Evolutionary conservation across 768 basidiomycete species (phyloP), one percentile per base, ranked within the genome.

Genomic region (Mycena polygramma): DNA sequence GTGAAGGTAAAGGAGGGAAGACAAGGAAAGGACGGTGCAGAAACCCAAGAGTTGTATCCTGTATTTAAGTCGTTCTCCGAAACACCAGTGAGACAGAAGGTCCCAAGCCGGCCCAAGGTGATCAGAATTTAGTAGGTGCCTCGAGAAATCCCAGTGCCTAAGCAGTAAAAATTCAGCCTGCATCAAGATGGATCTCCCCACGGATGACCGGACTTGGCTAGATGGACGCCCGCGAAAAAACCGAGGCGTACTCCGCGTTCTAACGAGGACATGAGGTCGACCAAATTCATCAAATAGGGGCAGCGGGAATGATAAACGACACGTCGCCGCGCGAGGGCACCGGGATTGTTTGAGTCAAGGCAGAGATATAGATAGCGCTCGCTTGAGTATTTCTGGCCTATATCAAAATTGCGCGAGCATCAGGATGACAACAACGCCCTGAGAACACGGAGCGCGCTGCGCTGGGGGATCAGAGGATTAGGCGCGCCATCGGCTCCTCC

Each of bases 241-340:
- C 24, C 39, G 59, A 36, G 35, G 41, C 41, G 61, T 35, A 49
- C 35, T 35, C 14, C 61, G 15, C 48, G 37, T 26, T 57, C 54
- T 57, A 63, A 61, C 26, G 30, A 36, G 43, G 13, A 24, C 17
- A 11, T 36, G 48, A 54, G 39, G 66, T 15, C 48, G 55, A 37
- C 54, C 60, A 57, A 69, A 58, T 37, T 48, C 35, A 68, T 61
- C 59, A 55, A 57, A 24, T 48, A n/a, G 54, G 46, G 68, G 54
- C 61, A 46, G 61, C 60, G 68, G 59, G 61, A 63, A 69, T 58
- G 35, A 53, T 69, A 57, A 51, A 36, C 52, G 66, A 61, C 66
- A 68, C 52, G 59, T 54, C 36, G 58, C 37, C 66, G 58, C 35
- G 66, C 66, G 66, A 61, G 59, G 66, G 66, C 58, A 61, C 52